phyloP scores from a whole-genome alignment of 1,139 yeast genomes.

The Saccharomyces pastorianus region DNA sequence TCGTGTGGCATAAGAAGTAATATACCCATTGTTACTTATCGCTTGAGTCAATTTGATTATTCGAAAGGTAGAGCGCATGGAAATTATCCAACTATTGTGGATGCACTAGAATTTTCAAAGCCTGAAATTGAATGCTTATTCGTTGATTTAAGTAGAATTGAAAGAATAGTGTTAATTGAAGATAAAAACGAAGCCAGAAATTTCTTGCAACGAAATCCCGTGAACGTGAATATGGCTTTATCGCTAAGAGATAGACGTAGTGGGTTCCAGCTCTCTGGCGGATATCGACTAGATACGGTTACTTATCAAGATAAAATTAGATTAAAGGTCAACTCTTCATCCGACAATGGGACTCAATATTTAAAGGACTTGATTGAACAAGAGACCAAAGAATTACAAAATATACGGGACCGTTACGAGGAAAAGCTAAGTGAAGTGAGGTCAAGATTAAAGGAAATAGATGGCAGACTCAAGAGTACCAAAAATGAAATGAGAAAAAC shows the following conservation, averaged over 20 bases:
- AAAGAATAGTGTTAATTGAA: slow-evolving; percentile 47
- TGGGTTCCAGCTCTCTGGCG: slow-evolving; percentile 40
- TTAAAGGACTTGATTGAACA: slow-evolving; percentile 23
- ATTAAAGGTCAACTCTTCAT: slow-evolving; percentile 21
- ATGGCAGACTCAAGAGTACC: slow-evolving; percentile 8
- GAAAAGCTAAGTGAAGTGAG: slow-evolving; percentile 11
- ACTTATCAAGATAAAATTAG: slow-evolving; percentile 30
- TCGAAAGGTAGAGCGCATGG: slow-evolving; percentile 33
- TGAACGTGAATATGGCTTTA: slow-evolving; percentile 43
- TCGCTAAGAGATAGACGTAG: slow-evolving; percentile 39
- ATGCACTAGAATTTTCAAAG: slow-evolving; percentile 49
- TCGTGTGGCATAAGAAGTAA: slow-evolving; percentile 26
- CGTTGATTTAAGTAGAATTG: slow-evolving; percentile 58
- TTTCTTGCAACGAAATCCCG: slow-evolving; percentile 31
- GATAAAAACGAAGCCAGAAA: slow-evolving; percentile 46
- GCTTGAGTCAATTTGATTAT: slow-evolving; percentile 50
- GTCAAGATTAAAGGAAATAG: slow-evolving; percentile 7
- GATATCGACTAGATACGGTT: slow-evolving; percentile 54
- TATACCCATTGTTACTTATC: slow-evolving; percentile 45
- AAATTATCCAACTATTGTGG: slow-evolving; percentile 45
- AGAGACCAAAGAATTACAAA: slow-evolving; percentile 21
- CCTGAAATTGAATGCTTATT: slow-evolving; percentile 51
- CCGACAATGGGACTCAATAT: slow-evolving; percentile 20
- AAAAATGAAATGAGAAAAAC: slow-evolving; percentile 12
- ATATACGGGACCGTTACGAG: slow-evolving; percentile 12